A percentile compares a stretch with the other conserved stretches of the same genome.
Conservation (phyloP, 352 stramenopile species). For the Phytopythium helicoides region DNA sequence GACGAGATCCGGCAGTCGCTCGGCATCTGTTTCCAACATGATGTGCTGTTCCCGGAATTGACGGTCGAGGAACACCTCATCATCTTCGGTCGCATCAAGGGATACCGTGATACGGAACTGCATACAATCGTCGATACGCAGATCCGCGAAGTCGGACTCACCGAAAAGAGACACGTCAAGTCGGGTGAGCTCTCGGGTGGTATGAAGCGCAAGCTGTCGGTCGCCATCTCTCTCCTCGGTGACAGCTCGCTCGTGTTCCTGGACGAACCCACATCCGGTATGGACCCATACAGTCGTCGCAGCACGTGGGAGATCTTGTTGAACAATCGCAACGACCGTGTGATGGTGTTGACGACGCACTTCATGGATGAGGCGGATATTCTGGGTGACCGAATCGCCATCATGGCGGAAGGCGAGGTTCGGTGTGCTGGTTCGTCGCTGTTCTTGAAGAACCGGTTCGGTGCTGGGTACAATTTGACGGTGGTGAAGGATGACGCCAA, state of each 20-base stretch:
- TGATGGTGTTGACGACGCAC: constrained; percentile 92
- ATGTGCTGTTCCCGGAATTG: constrained; percentile 76
- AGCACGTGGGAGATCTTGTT: constrained; percentile 90
- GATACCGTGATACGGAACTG: constrained; percentile 34
- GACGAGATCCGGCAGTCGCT: constrained; percentile 64
- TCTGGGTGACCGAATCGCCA: constrained; percentile 77
- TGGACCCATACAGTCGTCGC: constrained; percentile 94
- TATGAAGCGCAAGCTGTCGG: constrained; percentile 91
- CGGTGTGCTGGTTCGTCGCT: constrained; percentile 71
- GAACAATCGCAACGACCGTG: constrained; percentile 49
- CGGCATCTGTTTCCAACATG: constrained; percentile 81
- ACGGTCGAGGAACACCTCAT: constrained; percentile 73
- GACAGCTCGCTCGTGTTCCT: constrained; percentile 84
- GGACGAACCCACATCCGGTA: constrained; percentile 92
- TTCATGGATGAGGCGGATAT: constrained; percentile 94
- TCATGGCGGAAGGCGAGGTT: constrained; percentile 83
- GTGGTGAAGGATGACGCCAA: constrained; percentile 48
- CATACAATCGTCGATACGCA: constrained; percentile 26
- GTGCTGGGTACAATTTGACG: constrained; percentile 69
- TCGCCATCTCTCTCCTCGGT: constrained; percentile 87
- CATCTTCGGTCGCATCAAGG: constrained; percentile 71
- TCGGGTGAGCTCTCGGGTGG: constrained; percentile 75
- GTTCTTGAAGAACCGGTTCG: constrained; percentile 79
- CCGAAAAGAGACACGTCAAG: constrained; percentile 51
- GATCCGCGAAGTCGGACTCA: constrained; percentile 64